phyloP scores from a whole-genome alignment of 306 rosid genomes.

The Malus sylvestris region DNA sequence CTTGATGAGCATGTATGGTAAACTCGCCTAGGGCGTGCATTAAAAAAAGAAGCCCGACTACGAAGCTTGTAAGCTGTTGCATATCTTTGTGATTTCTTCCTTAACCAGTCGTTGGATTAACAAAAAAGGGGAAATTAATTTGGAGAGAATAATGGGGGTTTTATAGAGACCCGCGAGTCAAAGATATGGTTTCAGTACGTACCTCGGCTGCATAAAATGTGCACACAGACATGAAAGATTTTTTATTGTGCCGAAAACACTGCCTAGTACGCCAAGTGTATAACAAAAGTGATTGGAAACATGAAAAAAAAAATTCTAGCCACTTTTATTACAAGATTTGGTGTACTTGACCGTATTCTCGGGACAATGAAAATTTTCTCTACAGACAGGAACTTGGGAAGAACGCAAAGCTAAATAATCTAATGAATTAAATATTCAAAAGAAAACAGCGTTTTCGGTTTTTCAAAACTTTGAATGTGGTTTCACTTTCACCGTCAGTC shows the following conservation, averaged over 20 bases:
- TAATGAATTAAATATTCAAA: not conserved
- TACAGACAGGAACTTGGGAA: slow-evolving; percentile 26
- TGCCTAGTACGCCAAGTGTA: accelerated
- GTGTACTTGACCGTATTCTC: too few species aligned
- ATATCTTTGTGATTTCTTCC: slow-evolving; percentile 12
- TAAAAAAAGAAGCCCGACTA: slow-evolving; percentile 34
- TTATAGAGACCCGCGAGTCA: slow-evolving; percentile 53
- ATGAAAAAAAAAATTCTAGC: too few species aligned
- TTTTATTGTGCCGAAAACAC: too few species aligned
- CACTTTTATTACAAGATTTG: too few species aligned
- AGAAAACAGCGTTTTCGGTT: slow-evolving; percentile 2
- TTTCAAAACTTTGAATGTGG: slow-evolving; percentile 28
- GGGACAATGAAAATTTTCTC: not conserved
- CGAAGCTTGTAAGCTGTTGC: slow-evolving; percentile 27
- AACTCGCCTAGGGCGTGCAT: slow-evolving; percentile 30
- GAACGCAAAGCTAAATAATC: slow-evolving; percentile 20
- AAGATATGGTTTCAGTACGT: slow-evolving; percentile 48
- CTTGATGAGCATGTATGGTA: slow-evolving; percentile 24
- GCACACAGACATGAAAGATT: too few species aligned
- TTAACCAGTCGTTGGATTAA: not conserved
- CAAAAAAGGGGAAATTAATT: slow-evolving; percentile 30
- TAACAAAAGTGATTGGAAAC: too few species aligned
- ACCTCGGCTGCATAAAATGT: not conserved
- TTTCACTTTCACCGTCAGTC: not conserved
- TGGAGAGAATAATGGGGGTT: slow-evolving; percentile 20